phyloP scores from a whole-genome alignment of 228 moss, liverwort and hornwort genomes.

The Sphagnum fallax region DNA sequence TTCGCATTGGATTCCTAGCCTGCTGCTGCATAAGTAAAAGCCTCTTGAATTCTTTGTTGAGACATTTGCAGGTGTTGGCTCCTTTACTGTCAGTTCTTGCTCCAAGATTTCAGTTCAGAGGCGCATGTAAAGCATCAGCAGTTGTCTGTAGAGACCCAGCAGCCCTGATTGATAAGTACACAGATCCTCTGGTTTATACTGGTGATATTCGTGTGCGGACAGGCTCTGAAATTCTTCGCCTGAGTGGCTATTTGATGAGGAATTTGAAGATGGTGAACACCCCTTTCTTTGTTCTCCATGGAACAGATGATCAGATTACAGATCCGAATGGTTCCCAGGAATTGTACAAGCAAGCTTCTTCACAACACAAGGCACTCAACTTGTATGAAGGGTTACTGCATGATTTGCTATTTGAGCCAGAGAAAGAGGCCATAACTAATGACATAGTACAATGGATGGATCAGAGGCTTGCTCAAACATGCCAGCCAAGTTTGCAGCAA shows the following conservation, averaged over 20 bases:
- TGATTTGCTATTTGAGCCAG: slow-evolving; percentile 40
- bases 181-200: slow-evolving; percentile 38
- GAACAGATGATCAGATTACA: slow-evolving; percentile 28
- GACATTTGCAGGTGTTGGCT: slow-evolving; percentile 20
- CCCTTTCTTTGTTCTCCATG: slow-evolving; percentile 41
- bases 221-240: slow-evolving; percentile 35
- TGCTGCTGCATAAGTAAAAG: too few relatives aligned
- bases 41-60: too few relatives aligned
- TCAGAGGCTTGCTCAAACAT: slow-evolving; percentile 12
- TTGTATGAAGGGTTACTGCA: slow-evolving; percentile 40
- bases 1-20: too few relatives aligned
- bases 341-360: slow-evolving; percentile 26
- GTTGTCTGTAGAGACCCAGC: slow-evolving; percentile 27
- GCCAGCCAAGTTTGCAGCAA: too few relatives aligned
- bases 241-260: slow-evolving; percentile 19
- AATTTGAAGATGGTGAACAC: slow-evolving; percentile 28
- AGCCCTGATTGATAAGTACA: slow-evolving; percentile 33
- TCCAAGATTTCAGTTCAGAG: slow-evolving; percentile 33
- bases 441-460: slow-evolving; percentile 41
- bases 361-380: slow-evolving; percentile 23
- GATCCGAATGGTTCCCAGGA: slow-evolving; percentile 38
- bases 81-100: slow-evolving; percentile 30
- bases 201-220: slow-evolving; percentile 42
- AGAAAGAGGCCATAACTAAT: slow-evolving; percentile 26
- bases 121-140: slow-evolving; percentile 14